phyloP scores from a whole-genome alignment of 176 grass and related monocot species.

The Ensete ventricosum region DNA sequence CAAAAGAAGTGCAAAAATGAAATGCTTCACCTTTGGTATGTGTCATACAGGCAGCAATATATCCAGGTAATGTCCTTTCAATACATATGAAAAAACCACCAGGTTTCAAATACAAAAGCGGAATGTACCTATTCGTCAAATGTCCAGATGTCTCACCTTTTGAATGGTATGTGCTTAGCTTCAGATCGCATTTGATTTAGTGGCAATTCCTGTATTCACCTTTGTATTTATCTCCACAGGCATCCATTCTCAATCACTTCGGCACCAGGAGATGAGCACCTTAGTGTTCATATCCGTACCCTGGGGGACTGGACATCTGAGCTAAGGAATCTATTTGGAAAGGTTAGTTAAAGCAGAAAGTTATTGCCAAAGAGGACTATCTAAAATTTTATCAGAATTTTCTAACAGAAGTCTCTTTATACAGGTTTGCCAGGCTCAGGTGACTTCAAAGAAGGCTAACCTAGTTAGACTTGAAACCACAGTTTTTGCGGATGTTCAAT shows the following conservation, averaged over 20 bases:
- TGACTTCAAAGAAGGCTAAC: constrained; percentile 91
- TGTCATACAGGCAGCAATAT: constrained; percentile 76
- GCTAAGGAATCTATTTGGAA: constrained; percentile 78
- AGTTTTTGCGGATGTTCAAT: constrained; percentile 57
- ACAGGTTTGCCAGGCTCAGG: constrained; percentile 70
- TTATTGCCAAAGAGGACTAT: neutral
- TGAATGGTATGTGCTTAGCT: constrained; percentile 51
- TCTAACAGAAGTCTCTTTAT: constrained; percentile 17
- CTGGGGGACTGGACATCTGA: constrained; percentile 93
- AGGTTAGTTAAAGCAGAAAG: constrained; percentile 48
- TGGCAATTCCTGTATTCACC: constrained; percentile 20
- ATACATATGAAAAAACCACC: constrained; percentile 91
- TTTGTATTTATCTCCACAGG: constrained; percentile 39
- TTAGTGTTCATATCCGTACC: constrained; percentile 97
- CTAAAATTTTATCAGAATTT: neutral
- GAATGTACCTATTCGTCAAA: constrained; percentile 99
- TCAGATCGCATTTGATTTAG: constrained; percentile 11
- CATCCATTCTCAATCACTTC: constrained; percentile 99
- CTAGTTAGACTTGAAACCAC: constrained; percentile 96
- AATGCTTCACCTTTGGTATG: constrained; percentile 8
- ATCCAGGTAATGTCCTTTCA: constrained; percentile 94
- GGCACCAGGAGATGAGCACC: constrained; percentile 69
- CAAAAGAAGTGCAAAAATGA: neutral
- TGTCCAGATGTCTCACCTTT: constrained; percentile 95
- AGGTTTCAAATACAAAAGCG: constrained; percentile 98